Conservation (phyloP, 139 green algal species). For the Axilococcus clingmanii region DNA sequence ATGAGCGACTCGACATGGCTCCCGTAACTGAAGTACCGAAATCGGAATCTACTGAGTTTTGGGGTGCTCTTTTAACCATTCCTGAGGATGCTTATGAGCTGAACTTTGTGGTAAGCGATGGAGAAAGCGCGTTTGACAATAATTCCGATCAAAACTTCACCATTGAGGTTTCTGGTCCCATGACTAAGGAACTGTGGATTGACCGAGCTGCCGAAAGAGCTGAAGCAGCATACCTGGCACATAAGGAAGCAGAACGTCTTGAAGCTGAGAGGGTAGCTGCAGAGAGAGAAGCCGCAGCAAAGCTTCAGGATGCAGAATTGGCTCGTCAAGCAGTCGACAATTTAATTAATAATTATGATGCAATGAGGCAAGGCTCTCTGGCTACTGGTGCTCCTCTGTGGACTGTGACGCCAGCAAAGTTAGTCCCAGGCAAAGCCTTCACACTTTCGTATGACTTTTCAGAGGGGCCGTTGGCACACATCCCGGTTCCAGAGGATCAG, state of each 20-base stretch:
- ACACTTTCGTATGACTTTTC: slow-evolving; percentile 17
- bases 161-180: slow-evolving; percentile 25
- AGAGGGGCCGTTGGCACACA: not conserved
- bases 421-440: slow-evolving; percentile 7
- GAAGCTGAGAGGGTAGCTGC: slow-evolving; percentile 15
- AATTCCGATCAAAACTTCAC: slow-evolving; percentile 50
- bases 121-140: slow-evolving; percentile 42
- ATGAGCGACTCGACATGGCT: slow-evolving; percentile 32
- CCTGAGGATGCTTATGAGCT: slow-evolving; percentile 61
- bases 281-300: slow-evolving; percentile 16
- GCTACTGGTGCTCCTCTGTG: not conserved
- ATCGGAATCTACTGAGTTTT: slow-evolving; percentile 45
- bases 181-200: slow-evolving; percentile 46
- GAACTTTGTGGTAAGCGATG: slow-evolving; percentile 71
- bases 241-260: slow-evolving; percentile 1
- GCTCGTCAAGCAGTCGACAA: slow-evolving; percentile 21
- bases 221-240: slow-evolving; percentile 16
- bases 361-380: slow-evolving; percentile 13
- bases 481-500: slow-evolving; percentile 9
- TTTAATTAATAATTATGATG: slow-evolving; percentile 16
- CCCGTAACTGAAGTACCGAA: slow-evolving; percentile 21
- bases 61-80: slow-evolving; percentile 19
- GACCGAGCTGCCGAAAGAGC: slow-evolving; percentile 22
- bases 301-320: not conserved
- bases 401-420: not conserved